A percentile compares a stretch with the other conserved stretches of the same genome.
Evolutionary conservation across 1,284 basidiomycete species (phyloP).

Genomic region (Leccinum pachyderme): DNA sequence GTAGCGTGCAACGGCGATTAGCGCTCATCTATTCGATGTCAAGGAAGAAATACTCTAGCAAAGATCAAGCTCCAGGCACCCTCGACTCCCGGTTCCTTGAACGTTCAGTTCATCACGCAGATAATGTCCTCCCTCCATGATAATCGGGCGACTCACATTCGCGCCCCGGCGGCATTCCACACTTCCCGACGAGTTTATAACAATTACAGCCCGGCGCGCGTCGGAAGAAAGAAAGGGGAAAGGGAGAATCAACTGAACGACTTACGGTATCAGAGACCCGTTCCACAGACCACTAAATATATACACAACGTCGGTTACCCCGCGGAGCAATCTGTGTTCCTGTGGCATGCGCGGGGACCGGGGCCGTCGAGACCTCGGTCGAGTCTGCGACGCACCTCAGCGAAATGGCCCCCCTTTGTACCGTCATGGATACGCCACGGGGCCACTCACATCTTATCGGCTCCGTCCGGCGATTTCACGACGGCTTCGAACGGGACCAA

Average conservation of each 20-base stretch:
- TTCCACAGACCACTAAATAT: conserved; percentile 81
- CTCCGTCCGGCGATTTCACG: conserved; percentile 40
- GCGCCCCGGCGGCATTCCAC: neutral
- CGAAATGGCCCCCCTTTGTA: neutral
- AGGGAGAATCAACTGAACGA: conserved; percentile 48
- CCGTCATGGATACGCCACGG: neutral
- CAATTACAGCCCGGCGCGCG: neutral
- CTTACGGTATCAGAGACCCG: conserved; percentile 57
- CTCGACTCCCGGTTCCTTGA: neutral
- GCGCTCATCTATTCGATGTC: neutral
- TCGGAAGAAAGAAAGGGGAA: neutral
- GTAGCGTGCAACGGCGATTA: neutral
- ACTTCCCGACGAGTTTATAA: neutral
- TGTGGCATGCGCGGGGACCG: neutral
- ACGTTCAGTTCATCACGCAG: neutral
- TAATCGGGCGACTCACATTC: neutral
- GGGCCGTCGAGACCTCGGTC: neutral
- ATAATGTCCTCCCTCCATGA: neutral
- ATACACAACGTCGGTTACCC: conserved; percentile 75
- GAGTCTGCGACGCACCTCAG: neutral
- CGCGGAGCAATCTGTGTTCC: conserved; percentile 93
- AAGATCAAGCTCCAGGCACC: neutral
- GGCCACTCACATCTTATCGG: conserved; percentile 51
- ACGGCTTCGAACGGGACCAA: neutral
- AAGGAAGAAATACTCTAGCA: neutral